Percentiles rank a stretch among this genome's conserved stretches.
phyloP scores from a whole-genome alignment of 768 basidiomycete species.

The Mycena vulgaris region DNA sequence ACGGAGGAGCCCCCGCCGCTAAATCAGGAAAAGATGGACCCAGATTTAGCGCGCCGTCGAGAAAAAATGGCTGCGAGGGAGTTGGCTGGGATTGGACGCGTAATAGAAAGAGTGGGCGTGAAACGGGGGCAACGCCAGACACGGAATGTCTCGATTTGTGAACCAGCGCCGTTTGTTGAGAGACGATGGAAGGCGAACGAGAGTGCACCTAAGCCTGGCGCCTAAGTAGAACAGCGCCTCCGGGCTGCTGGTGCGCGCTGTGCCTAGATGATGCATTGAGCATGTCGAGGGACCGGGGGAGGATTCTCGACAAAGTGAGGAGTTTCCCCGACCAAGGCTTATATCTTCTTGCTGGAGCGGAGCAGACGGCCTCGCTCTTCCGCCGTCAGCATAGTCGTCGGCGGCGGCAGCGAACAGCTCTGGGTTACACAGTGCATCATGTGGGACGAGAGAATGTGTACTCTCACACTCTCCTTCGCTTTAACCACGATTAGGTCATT shows the following conservation, averaged over 20 bases:
- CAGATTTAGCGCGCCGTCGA: background rate
- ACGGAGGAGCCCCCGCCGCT: background rate
- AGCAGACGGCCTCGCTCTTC: conserved; percentile 6
- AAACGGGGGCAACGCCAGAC: conserved; percentile 3
- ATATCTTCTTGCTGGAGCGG: conserved; percentile 14
- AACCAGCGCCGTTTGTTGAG: background rate
- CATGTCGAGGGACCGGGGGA: background rate
- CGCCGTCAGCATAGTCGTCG: background rate
- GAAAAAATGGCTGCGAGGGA: too few species aligned
- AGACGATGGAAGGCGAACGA: background rate
- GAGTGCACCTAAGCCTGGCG: background rate
- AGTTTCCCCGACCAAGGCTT: conserved; percentile 6
- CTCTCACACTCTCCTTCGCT: too few species aligned
- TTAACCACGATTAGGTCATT: too few species aligned
- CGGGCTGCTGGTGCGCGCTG: background rate
- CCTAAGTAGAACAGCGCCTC: background rate
- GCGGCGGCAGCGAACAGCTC: background rate
- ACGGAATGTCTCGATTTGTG: background rate
- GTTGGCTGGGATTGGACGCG: background rate
- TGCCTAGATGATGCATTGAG: background rate
- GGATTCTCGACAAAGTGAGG: background rate
- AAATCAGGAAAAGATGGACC: background rate
- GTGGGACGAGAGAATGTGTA: too few species aligned
- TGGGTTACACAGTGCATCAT: background rate
- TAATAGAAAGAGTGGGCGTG: background rate